Base-by-base conservation (phyloP, 805 yeast species). In the Pichia heedii region DNA sequence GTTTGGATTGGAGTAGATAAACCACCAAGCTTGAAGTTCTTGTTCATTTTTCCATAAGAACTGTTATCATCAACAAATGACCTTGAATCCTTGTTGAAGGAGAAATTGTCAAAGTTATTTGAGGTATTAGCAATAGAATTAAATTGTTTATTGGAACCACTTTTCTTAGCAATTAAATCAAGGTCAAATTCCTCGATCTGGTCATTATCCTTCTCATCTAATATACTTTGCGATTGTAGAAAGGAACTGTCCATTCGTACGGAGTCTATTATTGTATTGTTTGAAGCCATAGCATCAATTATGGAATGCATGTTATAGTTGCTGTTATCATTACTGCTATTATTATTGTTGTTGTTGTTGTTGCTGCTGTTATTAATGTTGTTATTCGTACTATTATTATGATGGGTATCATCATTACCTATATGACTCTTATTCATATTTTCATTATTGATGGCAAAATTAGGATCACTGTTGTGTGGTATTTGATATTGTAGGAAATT, bases 11-110 rank as follows among this genome's bases (percentile, higher is more conserved):
- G 40, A 33, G 45, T 11, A 18, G 18, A 16, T 39, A 47, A 37
- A 20, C 50, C 50, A 3, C 63, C 63, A 12, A 59, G 37, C 40
- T 45, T 50, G 44, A 55, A 60, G 13, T 51, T 49, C 50, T 57
- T 42, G 16, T 61, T 58, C 19, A 55, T 56, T 13, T 38, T 47
- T 5, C 55, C 59, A 39, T 56, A 54, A 5, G 49, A 51, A 35
- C 49, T 55, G 24, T 48, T 48, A 21, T 45, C 32, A 29, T 29
- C 13, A 15, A 13, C 15, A 15, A 29, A 29, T 4, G 32, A 29
- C 15, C 15, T 29, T 4, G 32, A 13, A 29, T 15, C n/a, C n/a
- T n/a, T 50, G 24, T 30, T 13, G 22, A 19, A 29, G 33, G 32
- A 18, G 24, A 10, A 16, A 22, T 33, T 26, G 7, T 29, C 15